phyloP scores from a whole-genome alignment of 176 grass and related monocot genomes.

The Oryza rufipogon region DNA sequence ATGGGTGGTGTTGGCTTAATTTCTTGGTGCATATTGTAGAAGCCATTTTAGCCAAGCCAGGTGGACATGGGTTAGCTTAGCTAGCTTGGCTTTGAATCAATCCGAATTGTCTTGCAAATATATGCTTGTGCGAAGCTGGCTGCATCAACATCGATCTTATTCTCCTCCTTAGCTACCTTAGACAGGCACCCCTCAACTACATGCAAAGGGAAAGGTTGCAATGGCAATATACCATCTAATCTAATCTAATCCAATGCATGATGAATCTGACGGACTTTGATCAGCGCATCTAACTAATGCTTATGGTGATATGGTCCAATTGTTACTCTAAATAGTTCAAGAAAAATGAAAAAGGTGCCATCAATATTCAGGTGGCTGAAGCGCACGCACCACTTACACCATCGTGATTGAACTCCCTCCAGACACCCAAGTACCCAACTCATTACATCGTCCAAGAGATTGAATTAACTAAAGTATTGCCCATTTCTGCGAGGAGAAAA shows the following conservation, averaged over 20 bases:
- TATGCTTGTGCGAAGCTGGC: background rate
- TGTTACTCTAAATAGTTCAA: background rate
- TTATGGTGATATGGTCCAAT: background rate
- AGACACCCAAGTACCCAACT: background rate
- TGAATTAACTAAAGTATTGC: background rate
- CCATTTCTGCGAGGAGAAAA: too few relatives aligned
- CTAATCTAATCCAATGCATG: background rate
- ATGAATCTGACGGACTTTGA: background rate
- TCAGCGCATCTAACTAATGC: background rate
- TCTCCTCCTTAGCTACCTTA: background rate
- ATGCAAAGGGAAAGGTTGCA: constrained; percentile 1
- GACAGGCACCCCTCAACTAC: constrained; percentile 40
- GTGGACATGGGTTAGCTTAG: constrained; percentile 4
- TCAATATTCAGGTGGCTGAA: constrained; percentile 1
- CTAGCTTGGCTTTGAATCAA: constrained; percentile 47
- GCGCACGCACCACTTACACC: constrained; percentile 36
- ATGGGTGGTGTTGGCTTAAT: background rate
- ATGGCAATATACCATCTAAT: constrained; percentile 8
- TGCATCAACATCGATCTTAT: constrained; percentile 3
- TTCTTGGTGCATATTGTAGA: background rate
- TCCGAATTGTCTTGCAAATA: background rate
- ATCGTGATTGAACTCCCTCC: background rate
- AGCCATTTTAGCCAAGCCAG: background rate
- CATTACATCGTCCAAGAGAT: background rate
- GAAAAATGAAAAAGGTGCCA: background rate